Conservation (phyloP, 768 basidiomycete species). For the Termitomyces sp. region DNA sequence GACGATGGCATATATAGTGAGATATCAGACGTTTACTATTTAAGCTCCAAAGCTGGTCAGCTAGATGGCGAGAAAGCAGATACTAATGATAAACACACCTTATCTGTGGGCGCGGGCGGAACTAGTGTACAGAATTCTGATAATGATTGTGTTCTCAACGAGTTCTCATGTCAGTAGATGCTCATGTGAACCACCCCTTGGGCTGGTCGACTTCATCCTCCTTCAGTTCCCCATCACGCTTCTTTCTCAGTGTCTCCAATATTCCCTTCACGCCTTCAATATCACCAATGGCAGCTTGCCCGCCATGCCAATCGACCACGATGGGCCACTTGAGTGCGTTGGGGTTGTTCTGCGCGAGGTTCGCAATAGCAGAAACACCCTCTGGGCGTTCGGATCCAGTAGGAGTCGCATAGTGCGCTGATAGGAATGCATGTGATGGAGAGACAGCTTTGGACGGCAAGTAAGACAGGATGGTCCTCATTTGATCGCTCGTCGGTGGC, state of each 20-base stretch:
- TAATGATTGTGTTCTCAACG: background rate
- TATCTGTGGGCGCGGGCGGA: background rate
- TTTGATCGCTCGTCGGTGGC: slow-evolving; percentile 61
- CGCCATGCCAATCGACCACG: slow-evolving; percentile 72
- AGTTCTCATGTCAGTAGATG: slow-evolving; percentile 14
- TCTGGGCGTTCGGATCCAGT: slow-evolving; percentile 31
- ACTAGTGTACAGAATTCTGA: background rate
- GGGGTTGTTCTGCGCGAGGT: slow-evolving; percentile 50
- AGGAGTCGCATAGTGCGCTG: slow-evolving; percentile 51
- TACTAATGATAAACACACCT: background rate
- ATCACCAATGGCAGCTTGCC: slow-evolving; percentile 60
- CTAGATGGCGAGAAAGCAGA: background rate
- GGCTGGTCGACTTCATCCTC: slow-evolving; percentile 41
- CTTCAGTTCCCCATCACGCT: slow-evolving; percentile 56
- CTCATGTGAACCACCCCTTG: slow-evolving; percentile 50
- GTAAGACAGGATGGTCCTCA: slow-evolving; percentile 62
- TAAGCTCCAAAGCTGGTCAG: background rate
- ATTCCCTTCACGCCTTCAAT: slow-evolving; percentile 64
- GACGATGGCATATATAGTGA: background rate
- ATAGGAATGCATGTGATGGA: slow-evolving; percentile 46
- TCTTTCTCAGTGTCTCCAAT: slow-evolving; percentile 58
- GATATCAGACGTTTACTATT: background rate
- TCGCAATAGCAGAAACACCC: slow-evolving; percentile 37
- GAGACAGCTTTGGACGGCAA: slow-evolving; percentile 34
- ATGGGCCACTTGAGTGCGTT: slow-evolving; percentile 71